Base-by-base conservation (phyloP, 352 stramenopile genomes). In the Phytophthora idaei region DNA sequence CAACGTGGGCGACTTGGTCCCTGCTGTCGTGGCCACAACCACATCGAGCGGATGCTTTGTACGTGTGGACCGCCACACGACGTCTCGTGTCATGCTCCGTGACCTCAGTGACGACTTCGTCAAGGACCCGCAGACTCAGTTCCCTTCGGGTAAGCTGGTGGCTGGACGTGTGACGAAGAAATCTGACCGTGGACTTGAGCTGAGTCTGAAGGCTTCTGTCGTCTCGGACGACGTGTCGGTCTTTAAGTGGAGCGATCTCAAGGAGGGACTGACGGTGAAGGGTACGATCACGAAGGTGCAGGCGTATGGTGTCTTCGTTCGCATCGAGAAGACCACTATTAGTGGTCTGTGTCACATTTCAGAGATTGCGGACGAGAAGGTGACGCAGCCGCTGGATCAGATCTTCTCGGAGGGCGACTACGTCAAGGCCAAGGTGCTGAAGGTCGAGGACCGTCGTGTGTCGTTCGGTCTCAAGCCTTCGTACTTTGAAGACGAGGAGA, bases 381-480 rank as follows among this genome's bases (percentile, higher is more conserved):
- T 99, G 62, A 97, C 94, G 47, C 96, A 98, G 64, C 61, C 87
- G 66, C 76, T 99, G 46, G 87, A 92, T 60, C 84, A 94, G 67
- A 80, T 99, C 32, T 99, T 99, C 71, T 87, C 92, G 45, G 90
- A 95, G 50, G 96, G 96, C 45, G 97, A 99, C 80, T 96, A 98
- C 62, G 95, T 98, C 25, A 98, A 98, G 84, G 88, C 97, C n/a
- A 94, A 98, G 61, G 90, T 99, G 36, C 70, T 99, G 21, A 98
- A 98, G 78, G 90, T 98, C 46, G 92, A 98, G 52, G 74, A 90
- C 41, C 87, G 90, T 36, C 89, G 91, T 39, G 80, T 99, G 31
- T 97, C 90, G 29, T 97, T 99, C 32, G 97, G 96, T 42, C 85
- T 99, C 37, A 99, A 99, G 80, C 92, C 94, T 5, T 98, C 96